Conservation (phyloP, 306 rosid genomes). For the Cicer cuneatum region DNA sequence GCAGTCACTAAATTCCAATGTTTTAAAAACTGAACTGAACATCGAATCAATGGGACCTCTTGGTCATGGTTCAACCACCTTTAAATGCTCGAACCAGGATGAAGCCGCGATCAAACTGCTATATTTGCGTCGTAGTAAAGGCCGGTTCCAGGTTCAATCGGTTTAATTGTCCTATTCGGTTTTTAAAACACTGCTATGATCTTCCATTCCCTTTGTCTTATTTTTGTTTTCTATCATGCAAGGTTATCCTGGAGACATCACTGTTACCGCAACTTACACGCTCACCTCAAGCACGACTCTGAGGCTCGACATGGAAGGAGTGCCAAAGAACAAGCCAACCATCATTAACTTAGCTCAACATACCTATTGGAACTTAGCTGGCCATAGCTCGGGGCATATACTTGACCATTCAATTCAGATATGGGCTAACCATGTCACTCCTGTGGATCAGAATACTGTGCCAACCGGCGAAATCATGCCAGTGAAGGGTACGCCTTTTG, state of each 20-base stretch:
- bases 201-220: neutral
- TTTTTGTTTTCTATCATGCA: conserved; percentile 31
- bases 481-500: conserved; percentile 80
- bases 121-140: no score
- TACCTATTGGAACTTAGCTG: conserved; percentile 93
- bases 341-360: conserved; percentile 86
- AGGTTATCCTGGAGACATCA: conserved; percentile 87
- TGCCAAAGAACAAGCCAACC: conserved; percentile 81
- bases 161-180: no score
- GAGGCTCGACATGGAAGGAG: conserved; percentile 96
- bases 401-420: conserved; percentile 80
- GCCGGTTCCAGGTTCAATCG: no score
- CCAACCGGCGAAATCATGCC: conserved; percentile 86
- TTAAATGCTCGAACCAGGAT: no score
- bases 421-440: conserved; percentile 74
- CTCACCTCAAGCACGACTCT: conserved; percentile 77
- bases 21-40: no score
- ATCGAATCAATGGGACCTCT: no score
- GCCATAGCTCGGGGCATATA: conserved; percentile 73
- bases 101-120: no score
- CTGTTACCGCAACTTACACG: conserved; percentile 76
- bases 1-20: neutral
- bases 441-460: conserved; percentile 67
- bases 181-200: neutral
- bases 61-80: no score